Base-by-base conservation (phyloP, 2,329 filamentous ascomycete genomes). In the Hansfordia pulvinata region DNA sequence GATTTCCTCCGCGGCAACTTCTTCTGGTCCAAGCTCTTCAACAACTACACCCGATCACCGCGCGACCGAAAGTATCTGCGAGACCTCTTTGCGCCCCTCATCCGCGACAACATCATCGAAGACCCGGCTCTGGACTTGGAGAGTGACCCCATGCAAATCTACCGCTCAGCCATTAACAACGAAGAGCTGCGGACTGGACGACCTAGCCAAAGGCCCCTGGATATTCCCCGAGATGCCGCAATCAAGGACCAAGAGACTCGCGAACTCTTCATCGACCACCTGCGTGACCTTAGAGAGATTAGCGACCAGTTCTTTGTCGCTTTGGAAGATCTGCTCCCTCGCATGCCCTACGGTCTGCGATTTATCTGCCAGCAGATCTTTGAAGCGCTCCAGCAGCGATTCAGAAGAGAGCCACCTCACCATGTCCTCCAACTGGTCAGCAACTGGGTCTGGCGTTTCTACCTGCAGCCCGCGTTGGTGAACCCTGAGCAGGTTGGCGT, bases 121-220 rank as follows among this genome's bases (percentile, higher is more conserved):
- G 90, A 94, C 39, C 76, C 85, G 9, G 78, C 77, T 5, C 62
- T 98, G 18, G 88, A 98, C 47, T 64, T 98, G 15, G 90, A 98
- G 53, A 94, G 88, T 48, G 90, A 98, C 45, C 90, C 90, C 0
- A 78, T 96, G 62, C 88, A 96, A 41, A 98, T 98, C 30, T 96
- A 98, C 54, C 74, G 82, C 21, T 90, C 85, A 5, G 77, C 84
- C 10, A 92, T 98, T 56, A 96, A 92, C 57, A 93, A 98, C 42
- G 88, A 96, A 52, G 90, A 98, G 54, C 71, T 98, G 14, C 76
- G 84, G 11, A 98, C 90, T 0, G 90, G 90, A 4, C 73, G 75
- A 37, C 74, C 83, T 12, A 93, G 86, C 48, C 70, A 69, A 26
- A 70, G 90, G 35, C 80, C 76, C 18, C 72, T 83, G 10, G 85